Percentiles rank a stretch among this genome's conserved stretches.
These are phyloP conservation scores for Cryphonectria japonica DNA, from an alignment of 2,329 filamentous ascomycete species.

Conservation along the genomic window DNA sequence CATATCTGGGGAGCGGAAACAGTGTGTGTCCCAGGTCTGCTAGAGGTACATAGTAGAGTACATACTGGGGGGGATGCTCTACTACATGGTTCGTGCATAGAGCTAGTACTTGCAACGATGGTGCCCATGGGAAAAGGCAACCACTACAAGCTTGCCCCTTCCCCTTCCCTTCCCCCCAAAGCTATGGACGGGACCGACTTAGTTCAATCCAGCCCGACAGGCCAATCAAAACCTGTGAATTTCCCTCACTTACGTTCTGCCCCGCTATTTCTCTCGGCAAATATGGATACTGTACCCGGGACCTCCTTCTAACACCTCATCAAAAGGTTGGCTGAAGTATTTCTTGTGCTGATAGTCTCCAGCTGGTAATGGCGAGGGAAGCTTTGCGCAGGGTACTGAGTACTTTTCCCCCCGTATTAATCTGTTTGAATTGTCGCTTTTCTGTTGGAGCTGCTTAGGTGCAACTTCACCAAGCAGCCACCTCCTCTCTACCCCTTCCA, in stretches of 20 bases:
- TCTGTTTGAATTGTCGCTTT: not conserved
- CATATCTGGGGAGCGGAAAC: not conserved
- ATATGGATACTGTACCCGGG: slow-evolving; percentile 3
- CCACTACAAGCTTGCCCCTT: not conserved
- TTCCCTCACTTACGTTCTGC: not conserved
- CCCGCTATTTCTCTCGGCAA: not conserved
- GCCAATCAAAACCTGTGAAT: not conserved
- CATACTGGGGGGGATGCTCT: not conserved
- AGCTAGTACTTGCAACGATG: not conserved
- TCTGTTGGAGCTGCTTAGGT: not conserved
- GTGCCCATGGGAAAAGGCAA: not conserved
- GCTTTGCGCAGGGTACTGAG: not conserved
- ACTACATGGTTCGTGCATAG: not conserved
- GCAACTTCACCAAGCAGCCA: not conserved
- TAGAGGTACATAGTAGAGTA: not conserved
- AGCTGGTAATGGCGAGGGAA: not conserved
- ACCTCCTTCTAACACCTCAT: not conserved
- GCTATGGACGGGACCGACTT: slow-evolving; percentile 3
- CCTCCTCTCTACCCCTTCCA: not conserved
- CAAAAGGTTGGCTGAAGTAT: not conserved
- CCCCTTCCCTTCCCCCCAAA: no score
- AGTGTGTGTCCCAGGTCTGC: not conserved
- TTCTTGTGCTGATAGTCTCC: no score
- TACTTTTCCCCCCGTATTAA: not conserved
- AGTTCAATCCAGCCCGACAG: not conserved